phyloP scores from a whole-genome alignment of 768 basidiomycete genomes.

The Chlorophyllum brunneum region DNA sequence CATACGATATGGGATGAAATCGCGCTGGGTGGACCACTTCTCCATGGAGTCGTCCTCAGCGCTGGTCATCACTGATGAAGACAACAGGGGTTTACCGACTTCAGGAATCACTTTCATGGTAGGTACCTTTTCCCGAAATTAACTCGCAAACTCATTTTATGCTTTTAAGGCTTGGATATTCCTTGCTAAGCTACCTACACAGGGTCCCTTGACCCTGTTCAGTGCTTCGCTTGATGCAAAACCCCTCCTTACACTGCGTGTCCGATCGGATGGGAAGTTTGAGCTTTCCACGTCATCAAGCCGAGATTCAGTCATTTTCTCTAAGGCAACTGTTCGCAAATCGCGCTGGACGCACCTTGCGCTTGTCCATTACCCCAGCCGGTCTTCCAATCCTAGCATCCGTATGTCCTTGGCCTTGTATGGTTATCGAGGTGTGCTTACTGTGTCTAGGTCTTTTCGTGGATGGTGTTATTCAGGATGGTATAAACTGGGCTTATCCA shows the following conservation, averaged over 20 bases:
- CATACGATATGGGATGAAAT: constrained; percentile 66
- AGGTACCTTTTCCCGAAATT: constrained; percentile 6
- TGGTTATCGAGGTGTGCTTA: background rate
- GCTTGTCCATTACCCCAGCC: constrained; percentile 62
- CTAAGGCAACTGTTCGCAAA: constrained; percentile 43
- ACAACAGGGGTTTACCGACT: constrained; percentile 48
- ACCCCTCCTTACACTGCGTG: constrained; percentile 37
- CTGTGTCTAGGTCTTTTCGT: constrained; percentile 57
- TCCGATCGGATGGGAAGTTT: constrained; percentile 56
- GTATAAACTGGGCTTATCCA: constrained; percentile 63
- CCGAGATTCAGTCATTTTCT: constrained; percentile 35
- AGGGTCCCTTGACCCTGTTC: constrained; percentile 33
- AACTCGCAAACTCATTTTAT: background rate
- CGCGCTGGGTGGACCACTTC: constrained; percentile 77
- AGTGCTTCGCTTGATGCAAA: constrained; percentile 25
- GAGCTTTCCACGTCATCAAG: constrained; percentile 35
- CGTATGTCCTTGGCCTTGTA: constrained; percentile 37
- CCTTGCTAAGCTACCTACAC: constrained; percentile 36
- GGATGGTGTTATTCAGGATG: constrained; percentile 66
- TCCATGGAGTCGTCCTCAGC: constrained; percentile 57
- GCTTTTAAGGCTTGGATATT: constrained; percentile 45
- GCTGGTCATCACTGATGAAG: constrained; percentile 45
- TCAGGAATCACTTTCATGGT: constrained; percentile 77
- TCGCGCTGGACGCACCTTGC: constrained; percentile 71
- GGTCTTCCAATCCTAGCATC: constrained; percentile 50